Evolutionary conservation across 306 rosid species (phyloP).

Genomic region (Rosa chinensis): DNA sequence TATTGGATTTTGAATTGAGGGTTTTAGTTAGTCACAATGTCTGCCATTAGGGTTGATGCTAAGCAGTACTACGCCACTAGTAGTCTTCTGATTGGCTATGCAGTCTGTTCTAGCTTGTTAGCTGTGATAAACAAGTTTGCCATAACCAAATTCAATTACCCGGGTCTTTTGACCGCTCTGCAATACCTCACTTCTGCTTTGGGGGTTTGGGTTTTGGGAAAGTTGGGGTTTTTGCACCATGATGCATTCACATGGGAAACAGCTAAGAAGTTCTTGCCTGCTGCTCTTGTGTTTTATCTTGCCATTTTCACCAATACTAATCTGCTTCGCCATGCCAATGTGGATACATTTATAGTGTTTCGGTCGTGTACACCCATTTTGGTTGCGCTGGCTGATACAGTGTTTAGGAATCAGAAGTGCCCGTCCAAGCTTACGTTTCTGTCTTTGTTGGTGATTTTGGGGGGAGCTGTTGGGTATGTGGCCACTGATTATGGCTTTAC

Average conservation of each 20-base stretch:
- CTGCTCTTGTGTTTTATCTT: slow-evolving; percentile 84
- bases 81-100: slow-evolving; percentile 75
- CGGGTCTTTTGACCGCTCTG: slow-evolving; percentile 82
- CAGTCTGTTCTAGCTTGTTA: slow-evolving; percentile 85
- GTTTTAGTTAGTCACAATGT: slow-evolving; percentile 36
- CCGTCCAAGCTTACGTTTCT: slow-evolving; percentile 79
- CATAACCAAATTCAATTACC: slow-evolving; percentile 85
- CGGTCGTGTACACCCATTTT: slow-evolving; percentile 87
- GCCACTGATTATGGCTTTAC: slow-evolving; percentile 84
- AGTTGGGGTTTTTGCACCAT: slow-evolving; percentile 76
- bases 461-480: slow-evolving; percentile 88
- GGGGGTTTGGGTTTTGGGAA: slow-evolving; percentile 77
- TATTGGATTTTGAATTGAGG: slow-evolving; percentile 11
- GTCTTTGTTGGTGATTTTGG: slow-evolving; percentile 71
- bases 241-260: slow-evolving; percentile 67
- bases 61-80: slow-evolving; percentile 70
- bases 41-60: slow-evolving; percentile 47
- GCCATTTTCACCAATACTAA: slow-evolving; percentile 97
- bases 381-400: slow-evolving; percentile 89
- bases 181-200: slow-evolving; percentile 84
- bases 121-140: slow-evolving; percentile 97
- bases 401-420: slow-evolving; percentile 65
- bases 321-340: slow-evolving; percentile 94
- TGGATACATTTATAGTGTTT: slow-evolving; percentile 91
- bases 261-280: slow-evolving; percentile 87